phyloP scores from a whole-genome alignment of 805 yeast species.

The Yamadazyma takamatsuzukensis region DNA sequence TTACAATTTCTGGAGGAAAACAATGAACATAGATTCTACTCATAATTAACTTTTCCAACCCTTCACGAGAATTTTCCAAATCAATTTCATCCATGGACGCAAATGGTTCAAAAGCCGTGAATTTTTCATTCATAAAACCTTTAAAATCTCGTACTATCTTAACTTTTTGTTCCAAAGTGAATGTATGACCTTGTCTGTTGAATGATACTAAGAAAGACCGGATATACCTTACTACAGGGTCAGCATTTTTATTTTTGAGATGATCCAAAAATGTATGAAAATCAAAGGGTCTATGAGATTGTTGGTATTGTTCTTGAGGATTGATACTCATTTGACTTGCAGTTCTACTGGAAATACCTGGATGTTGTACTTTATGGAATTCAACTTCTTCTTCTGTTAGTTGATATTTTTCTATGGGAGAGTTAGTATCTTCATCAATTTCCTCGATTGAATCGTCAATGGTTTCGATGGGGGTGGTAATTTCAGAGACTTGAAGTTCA shows the following conservation, averaged over 20 bases:
- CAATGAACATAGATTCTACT: constrained; percentile 74
- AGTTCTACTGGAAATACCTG: constrained; percentile 7
- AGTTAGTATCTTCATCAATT: constrained; percentile 7
- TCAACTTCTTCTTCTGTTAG: constrained; percentile 12
- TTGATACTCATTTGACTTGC: constrained; percentile 15
- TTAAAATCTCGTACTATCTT: constrained; percentile 78
- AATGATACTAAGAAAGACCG: constrained; percentile 82
- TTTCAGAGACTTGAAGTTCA: too few species aligned
- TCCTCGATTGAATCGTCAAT: constrained; percentile 3
- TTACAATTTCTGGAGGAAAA: constrained; percentile 71
- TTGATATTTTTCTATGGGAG: constrained; percentile 19
- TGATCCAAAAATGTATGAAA: constrained; percentile 76
- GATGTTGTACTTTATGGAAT: constrained; percentile 1
- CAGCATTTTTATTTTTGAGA: constrained; percentile 72
- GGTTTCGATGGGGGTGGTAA: too few species aligned
- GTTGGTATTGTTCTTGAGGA: constrained; percentile 36
- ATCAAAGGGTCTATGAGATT: constrained; percentile 59
- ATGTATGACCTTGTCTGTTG: constrained; percentile 48
- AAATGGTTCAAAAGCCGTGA: constrained; percentile 68
- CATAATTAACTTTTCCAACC: constrained; percentile 90
- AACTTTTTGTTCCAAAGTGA: constrained; percentile 75
- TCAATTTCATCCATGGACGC: constrained; percentile 52
- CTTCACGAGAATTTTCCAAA: constrained; percentile 76
- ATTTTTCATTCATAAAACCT: constrained; percentile 61
- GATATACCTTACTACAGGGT: constrained; percentile 82